These are phyloP conservation scores for Clausena lansium DNA, from an alignment of 345 rosid species.

Conservation along the genomic window DNA sequence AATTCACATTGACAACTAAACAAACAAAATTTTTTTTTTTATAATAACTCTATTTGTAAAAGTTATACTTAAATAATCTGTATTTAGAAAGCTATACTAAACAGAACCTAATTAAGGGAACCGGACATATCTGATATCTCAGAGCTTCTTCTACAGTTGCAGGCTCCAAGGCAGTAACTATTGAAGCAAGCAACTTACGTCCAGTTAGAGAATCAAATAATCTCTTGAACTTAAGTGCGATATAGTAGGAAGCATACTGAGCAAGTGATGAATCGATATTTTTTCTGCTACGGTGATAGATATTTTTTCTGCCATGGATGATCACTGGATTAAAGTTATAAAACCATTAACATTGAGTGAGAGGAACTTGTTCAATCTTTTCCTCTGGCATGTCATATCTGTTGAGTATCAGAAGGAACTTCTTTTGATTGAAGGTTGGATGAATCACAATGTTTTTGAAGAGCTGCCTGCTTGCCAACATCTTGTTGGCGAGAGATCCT, in stretches of 20 bases:
- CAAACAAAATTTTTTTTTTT: too few relatives aligned
- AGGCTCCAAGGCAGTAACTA: slow-evolving; percentile 51
- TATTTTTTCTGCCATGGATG: too few relatives aligned
- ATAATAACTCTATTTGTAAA: too few relatives aligned
- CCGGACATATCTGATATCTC: slow-evolving; percentile 64
- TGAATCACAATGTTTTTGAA: slow-evolving; percentile 56
- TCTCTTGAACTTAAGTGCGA: slow-evolving; percentile 72
- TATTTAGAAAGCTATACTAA: too few relatives aligned
- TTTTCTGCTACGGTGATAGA: too few relatives aligned
- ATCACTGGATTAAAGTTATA: slow-evolving; percentile 64
- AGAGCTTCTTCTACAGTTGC: slow-evolving; percentile 56
- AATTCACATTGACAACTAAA: too few relatives aligned
- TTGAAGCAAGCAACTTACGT: slow-evolving; percentile 58
- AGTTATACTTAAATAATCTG: too few relatives aligned
- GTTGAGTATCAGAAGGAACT: slow-evolving; percentile 77
- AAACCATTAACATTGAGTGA: slow-evolving; percentile 78
- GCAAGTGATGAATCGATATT: slow-evolving; percentile 46
- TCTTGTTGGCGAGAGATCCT: slow-evolving; percentile 65
- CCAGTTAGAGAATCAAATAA: slow-evolving; percentile 46
- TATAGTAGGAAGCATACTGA: slow-evolving; percentile 62
- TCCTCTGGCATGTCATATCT: slow-evolving; percentile 77
- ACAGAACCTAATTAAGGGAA: too few relatives aligned
- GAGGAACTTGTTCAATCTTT: slow-evolving; percentile 57
- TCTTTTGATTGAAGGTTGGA: slow-evolving; percentile 55
- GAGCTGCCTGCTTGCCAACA: slow-evolving; percentile 69